These are phyloP conservation scores for Tephrocybe sp. DNA, from an alignment of 768 basidiomycete species.

Conservation along the genomic window DNA sequence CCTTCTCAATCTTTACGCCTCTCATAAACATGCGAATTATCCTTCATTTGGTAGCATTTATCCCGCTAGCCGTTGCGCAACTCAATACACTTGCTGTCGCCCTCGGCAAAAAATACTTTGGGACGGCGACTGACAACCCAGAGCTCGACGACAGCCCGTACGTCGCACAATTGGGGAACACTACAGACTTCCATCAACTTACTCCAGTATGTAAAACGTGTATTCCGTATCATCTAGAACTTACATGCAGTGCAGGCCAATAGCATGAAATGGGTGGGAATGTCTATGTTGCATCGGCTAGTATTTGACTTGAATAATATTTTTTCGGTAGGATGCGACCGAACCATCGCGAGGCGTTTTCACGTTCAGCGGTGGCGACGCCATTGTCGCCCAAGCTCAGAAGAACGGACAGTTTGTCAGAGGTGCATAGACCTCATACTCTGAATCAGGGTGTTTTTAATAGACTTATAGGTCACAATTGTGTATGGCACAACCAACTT, in stretches of 20 bases:
- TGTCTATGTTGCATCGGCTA: not conserved
- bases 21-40: too few relatives aligned
- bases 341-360: conserved; percentile 50
- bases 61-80: too few relatives aligned
- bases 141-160: conserved; percentile 45
- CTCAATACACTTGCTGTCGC: conserved; percentile 48
- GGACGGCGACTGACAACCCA: conserved; percentile 49
- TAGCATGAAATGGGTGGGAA: conserved; percentile 55
- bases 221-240: not conserved
- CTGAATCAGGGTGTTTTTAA: not conserved
- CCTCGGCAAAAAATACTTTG: conserved; percentile 48
- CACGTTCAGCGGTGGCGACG: conserved; percentile 46
- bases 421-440: conserved; percentile 21
- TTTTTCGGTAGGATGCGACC: conserved; percentile 56
- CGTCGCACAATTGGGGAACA: conserved; percentile 37
- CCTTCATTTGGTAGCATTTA: too few relatives aligned
- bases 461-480: conserved; percentile 39
- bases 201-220: conserved; percentile 35
- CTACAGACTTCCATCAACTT: conserved; percentile 41
- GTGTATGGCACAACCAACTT: conserved; percentile 55
- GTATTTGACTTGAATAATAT: not conserved
- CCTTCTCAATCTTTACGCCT: too few relatives aligned
- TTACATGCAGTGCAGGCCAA: conserved; percentile 30
- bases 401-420: conserved; percentile 47
- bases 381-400: conserved; percentile 43